Evolutionary conservation across 768 basidiomycete species (phyloP), one percentile per base, ranked within the genome.

Genomic region (Lactarius hengduanensis): DNA sequence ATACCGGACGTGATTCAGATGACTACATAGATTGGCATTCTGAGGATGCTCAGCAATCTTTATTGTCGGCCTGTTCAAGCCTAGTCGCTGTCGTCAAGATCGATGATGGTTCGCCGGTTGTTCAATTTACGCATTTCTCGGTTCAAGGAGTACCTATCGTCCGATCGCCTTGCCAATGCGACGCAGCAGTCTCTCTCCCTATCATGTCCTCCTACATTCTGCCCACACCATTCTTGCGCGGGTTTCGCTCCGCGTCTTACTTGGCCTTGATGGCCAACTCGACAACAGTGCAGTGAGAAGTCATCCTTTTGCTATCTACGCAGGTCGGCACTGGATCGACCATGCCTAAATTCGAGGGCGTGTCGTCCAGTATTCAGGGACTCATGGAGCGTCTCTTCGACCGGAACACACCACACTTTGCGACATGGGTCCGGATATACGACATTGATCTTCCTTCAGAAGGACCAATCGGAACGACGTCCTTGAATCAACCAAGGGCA

Each of bases 141-240:
- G 65, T n/a, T 66, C 16, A 66, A 50, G 22, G 65, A 66, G 9
- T 66, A 53, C 7, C 34, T 66, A 28, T n/a, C 30, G 16, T 66
- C 65, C 0, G 34, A 40, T 4, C 65, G 61, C 10, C 65, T 66
- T 43, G 34, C 40, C 5, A 16, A 13, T 1, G 26, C 50, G 6
- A n/a, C n/a, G 6, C 2, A 4, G 6, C 0, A 6, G 22, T 28
- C 45, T 47, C 28, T 62, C 65, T 18, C 7, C 4, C 20, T 63
- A 45, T 56, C 32, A 53, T 18, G 18, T 66, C n/a, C 36, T 30
- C 41, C 45, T 34, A 2, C 15, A 8, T 1, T 36, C 40, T 3
- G 53, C 65, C 2, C 65, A 66, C 43, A 57, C 28, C 2, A 18
- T 20, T 22, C 55, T 66, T 11, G 65, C 61, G 5, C 45, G 50